Evolutionary conservation across 2,329 filamentous ascomycete genomes (phyloP), one percentile per base, ranked within the genome.

Genomic region (Fusarium chaquense): DNA sequence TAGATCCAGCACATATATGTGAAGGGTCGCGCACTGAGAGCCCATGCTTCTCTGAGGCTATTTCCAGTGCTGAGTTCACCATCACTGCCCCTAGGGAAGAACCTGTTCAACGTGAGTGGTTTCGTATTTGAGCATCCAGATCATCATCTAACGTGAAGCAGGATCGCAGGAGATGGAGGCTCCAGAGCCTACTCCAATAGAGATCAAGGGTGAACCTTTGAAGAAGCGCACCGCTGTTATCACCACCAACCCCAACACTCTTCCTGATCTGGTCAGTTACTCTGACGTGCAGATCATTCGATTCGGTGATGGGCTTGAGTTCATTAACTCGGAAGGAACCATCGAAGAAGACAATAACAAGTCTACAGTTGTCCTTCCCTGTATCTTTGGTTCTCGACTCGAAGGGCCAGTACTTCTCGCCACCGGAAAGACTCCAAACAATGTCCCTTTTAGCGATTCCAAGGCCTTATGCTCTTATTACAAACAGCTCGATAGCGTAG

Each of bases 31-130:
- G 9, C 3, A 33, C 20, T 1, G 4, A n/a, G 0, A 65, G 44
- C 3, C 26, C 61, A n/a, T 59, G 46, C 10, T 65, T 65, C 10
- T n/a, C 41, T 3, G 61, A 65, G 15, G 62, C 62, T 7, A 65
- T 65, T 22, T 20, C 16, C 1, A 60, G 62, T 3, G 62, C 62
- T 0, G 46, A 65, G 1, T 65, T 65, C 18, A 49, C 36, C 2
- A 15, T 65, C 2, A 5, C 46, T 12, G 54, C 12, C 0, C 4
- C 32, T 4, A 4, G 9, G 2, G 7, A 15, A 30, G 33, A 24
- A 1, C 1, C 4, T 1, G 10, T 15, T 1, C n/a, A 57, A 18
- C 13, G 45, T 57, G 24, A 40, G 20, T 38, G 3, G 2, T 18
- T 16, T 15, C 2, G 2, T 9, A 18, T 22, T 6, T 6, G 10